Evolutionary conservation across 1,284 basidiomycete genomes (phyloP), one percentile per base, ranked within the genome.

Genomic region (Tremellales sp.): DNA sequence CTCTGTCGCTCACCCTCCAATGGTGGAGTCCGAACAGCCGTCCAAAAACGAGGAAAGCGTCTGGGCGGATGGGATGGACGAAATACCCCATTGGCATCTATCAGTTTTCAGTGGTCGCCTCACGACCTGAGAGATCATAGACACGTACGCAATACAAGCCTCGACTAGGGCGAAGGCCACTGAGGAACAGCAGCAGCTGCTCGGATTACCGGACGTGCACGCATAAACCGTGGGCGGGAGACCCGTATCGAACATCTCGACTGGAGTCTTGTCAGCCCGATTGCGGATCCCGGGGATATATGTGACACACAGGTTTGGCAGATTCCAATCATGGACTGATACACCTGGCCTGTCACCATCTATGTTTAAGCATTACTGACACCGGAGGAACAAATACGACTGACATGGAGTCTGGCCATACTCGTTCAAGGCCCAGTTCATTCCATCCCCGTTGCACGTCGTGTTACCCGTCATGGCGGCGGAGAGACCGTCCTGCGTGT

Each of bases 111-210:
- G n/a, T 21, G 22, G 34, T 19, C 29, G 29, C n/a, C 18, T 36
- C 14, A 9, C 9, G 34, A 10, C 10, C 18, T 10, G 9, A 10
- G 34, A 19, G 10, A 19, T 19, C 22, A 21, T 16, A 19, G 22
- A n/a, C 5, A 42, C 46, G 16, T 36, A 47, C 46, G 31, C 12
- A 12, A 47, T 42, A 34, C 46, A 47, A 16, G 46, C 46, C 25
- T 47, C 31, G 24, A 47, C 34, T 31, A 37, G 18, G 13, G 46
- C 46, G 13, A 47, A 47, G 13, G 46, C 46, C 10, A 42, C 31
- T 25, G 39, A 42, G n/a, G 39, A 42, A 25, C 46, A 47, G 29
- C 46, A 47, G 24, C 46, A 47, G 24, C 46, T 39, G 29, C 28
- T 36, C 7, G 46, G 46, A 28, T 47, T 47, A 9, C 46, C 40